Base-by-base conservation (phyloP, 2,329 filamentous ascomycete genomes). In the Ascochyta koolunga region DNA sequence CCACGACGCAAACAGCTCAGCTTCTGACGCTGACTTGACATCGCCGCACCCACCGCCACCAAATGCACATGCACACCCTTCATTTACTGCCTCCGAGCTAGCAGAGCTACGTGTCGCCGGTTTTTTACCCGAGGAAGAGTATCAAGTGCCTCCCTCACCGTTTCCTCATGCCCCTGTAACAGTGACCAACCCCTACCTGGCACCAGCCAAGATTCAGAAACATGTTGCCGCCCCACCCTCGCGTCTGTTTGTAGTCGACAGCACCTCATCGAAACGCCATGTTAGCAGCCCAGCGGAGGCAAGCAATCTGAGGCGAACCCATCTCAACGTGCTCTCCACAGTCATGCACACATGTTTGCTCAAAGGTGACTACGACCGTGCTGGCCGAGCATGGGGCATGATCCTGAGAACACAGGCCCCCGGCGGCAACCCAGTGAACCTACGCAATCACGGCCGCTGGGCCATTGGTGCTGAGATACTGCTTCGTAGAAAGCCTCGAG, bases 381-480 rank as follows among this genome's bases (percentile, higher is more conserved):
- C 93, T 0, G 84, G 84, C 43, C 82, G 89, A 55, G 89, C 90
- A 0, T 93, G 91, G 81, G 88, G 86, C 1, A 76, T 96, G 60
- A 80, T 96, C 27, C 71, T 92, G 40, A 83, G 88, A 42, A 82
- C 85, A 40, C 83, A 82, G 43, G 77, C 87, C 21, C 68, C 76
- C 52, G 86, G 85, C 29, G 63, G 65, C 3, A 72, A 75, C 41
- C 76, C 77, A 6, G 79, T 93, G 18, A 91, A 96, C 69, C 73
- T 93, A 41, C 84, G 91, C 33, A 79, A 79, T 18, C 82, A 87
- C 65, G 83, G 85, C 31, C 82, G 89, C 60, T 97, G 93, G 93
- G 88, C 88, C 13, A 82, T 96, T 38, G 92, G 91, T 0, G 91
- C 90, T 2, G 93, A 96, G 75, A 84, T 97, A 18, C 76, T 96